These are phyloP conservation scores for Abeoforma whisleri DNA, from an alignment of 78 protist genomes.

Conservation along the genomic window DNA sequence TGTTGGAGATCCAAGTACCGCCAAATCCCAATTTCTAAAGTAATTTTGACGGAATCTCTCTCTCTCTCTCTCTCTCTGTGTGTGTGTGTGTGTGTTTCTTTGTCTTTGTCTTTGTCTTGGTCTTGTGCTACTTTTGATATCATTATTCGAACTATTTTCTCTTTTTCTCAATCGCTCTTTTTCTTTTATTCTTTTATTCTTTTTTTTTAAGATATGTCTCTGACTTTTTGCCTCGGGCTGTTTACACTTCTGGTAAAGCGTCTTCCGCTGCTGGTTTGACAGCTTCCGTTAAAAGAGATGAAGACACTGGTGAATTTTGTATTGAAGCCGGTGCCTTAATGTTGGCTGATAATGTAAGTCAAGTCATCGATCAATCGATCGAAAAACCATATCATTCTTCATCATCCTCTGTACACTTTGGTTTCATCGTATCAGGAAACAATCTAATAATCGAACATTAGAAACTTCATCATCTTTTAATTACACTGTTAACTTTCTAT, in stretches of 20 bases:
- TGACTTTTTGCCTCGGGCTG: slow-evolving; percentile 87
- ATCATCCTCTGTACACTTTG: too few species aligned
- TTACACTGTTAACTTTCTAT: too few species aligned
- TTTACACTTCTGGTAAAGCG: slow-evolving; percentile 93
- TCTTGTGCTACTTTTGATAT: neutral
- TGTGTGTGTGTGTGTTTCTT: too few species aligned
- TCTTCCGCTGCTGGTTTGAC: slow-evolving; percentile 93
- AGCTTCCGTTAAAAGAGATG: slow-evolving; percentile 89
- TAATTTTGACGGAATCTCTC: too few species aligned
- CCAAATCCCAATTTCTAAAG: slow-evolving; percentile 94
- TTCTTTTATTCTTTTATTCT: too few species aligned
- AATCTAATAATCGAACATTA: too few species aligned
- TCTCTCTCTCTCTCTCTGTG: neutral
- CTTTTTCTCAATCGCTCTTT: neutral
- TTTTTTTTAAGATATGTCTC: slow-evolving; percentile 70
- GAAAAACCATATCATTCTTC: too few species aligned
- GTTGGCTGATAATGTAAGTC: slow-evolving; percentile 98
- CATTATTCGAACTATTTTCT: neutral
- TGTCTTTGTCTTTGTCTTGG: too few species aligned
- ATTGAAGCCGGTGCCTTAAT: slow-evolving; percentile 99
- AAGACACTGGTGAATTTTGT: slow-evolving; percentile 91
- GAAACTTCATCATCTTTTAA: too few species aligned
- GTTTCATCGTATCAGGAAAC: too few species aligned
- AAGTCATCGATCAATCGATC: too few species aligned
- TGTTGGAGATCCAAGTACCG: slow-evolving; percentile 97